Conservation (phyloP, 768 basidiomycete species). For the Russula earlei region DNA sequence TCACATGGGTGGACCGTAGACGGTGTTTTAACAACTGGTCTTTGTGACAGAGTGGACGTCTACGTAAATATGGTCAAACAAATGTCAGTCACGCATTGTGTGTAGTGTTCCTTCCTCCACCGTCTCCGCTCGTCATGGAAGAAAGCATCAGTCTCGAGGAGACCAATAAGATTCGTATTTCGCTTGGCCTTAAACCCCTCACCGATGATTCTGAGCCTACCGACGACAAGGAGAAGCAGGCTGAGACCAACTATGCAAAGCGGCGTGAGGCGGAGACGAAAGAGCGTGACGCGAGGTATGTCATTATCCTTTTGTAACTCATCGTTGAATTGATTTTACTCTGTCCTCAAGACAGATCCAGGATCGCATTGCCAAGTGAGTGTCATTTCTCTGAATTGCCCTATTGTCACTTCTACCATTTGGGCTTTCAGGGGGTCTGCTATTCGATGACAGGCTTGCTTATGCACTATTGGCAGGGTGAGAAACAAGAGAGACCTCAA, state of each 20-base stretch:
- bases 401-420: constrained; percentile 25
- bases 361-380: constrained; percentile 85
- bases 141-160: constrained; percentile 87
- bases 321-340: constrained; percentile 19
- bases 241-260: constrained; percentile 79
- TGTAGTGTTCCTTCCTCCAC: too few species aligned
- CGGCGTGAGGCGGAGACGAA: constrained; percentile 59
- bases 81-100: not conserved
- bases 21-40: too few species aligned
- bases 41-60: not conserved
- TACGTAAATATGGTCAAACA: constrained; percentile 9
- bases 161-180: constrained; percentile 93
- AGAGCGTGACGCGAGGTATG: constrained; percentile 69
- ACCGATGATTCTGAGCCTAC: constrained; percentile 67
- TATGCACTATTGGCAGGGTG: constrained; percentile 49
- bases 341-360: constrained; percentile 46
- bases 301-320: constrained; percentile 4
- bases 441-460: constrained; percentile 36
- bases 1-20: too few species aligned
- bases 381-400: constrained; percentile 26
- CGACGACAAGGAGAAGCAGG: constrained; percentile 71
- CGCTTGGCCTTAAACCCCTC: constrained; percentile 87
- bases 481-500: constrained; percentile 90
- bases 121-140: constrained; percentile 44
- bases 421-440: constrained; percentile 25